Conservation (phyloP, 352 stramenopile genomes). For the Globisporangium irregulare region DNA sequence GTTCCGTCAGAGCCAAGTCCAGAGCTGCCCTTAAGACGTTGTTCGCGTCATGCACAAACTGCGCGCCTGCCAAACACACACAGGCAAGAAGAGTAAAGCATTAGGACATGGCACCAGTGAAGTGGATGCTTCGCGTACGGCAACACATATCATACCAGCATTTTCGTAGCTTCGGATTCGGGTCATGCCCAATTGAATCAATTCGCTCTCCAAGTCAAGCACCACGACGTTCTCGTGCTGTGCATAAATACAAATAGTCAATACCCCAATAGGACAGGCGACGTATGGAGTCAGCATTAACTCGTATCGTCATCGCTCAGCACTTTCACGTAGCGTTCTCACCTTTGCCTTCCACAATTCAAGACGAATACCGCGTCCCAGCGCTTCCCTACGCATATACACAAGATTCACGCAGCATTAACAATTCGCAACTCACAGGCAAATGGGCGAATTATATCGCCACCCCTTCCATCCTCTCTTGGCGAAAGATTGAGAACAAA, state of each 20-base stretch:
- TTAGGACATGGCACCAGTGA: neutral
- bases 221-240: constrained; percentile 87
- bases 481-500: constrained; percentile 6
- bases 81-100: neutral
- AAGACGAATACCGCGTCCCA: constrained; percentile 74
- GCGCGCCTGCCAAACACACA: constrained; percentile 26
- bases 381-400: constrained; percentile 48
- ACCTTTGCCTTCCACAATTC: constrained; percentile 88
- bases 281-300: neutral
- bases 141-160: constrained; percentile 26
- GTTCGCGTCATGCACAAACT: constrained; percentile 76
- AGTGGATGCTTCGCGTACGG: neutral
- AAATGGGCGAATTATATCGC: neutral
- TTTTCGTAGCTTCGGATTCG: constrained; percentile 77
- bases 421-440: neutral
- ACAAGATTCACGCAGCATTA: neutral
- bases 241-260: neutral
- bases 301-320: neutral
- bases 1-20: constrained; percentile 70
- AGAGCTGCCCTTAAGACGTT: constrained; percentile 61
- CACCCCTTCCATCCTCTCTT: neutral
- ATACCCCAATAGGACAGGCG: neutral
- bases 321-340: neutral
- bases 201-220: constrained; percentile 79
- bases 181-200: constrained; percentile 82